A percentile compares a stretch with the other conserved stretches of the same genome.
phyloP scores from a whole-genome alignment of 139 green algal species.

The Closterium sp. region DNA sequence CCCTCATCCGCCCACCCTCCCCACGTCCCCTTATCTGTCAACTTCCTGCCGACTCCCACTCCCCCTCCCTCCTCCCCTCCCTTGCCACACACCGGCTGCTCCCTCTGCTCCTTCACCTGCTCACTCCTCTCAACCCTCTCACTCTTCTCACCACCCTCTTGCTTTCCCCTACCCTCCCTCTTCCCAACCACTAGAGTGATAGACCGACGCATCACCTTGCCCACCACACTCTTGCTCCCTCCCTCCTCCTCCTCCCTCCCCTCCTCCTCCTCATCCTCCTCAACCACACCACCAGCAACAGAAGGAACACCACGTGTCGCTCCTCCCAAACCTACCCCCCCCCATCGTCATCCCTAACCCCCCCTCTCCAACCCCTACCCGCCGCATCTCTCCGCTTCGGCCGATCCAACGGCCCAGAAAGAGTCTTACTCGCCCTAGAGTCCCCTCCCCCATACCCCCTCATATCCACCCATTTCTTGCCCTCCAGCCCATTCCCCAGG shows the following conservation, averaged over 20 bases:
- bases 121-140: neutral
- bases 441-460: neutral
- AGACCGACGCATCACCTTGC: neutral
- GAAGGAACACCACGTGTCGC: too few species aligned
- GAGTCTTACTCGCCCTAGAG: neutral
- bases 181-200: neutral
- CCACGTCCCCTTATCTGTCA: slow-evolving; percentile 1
- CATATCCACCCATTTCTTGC: neutral
- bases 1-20: slow-evolving; percentile 11
- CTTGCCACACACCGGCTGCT: neutral
- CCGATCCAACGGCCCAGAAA: neutral
- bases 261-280: neutral
- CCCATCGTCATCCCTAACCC: neutral
- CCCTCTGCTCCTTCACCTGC: slow-evolving; percentile 11
- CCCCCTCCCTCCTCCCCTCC: slow-evolving; percentile 19
- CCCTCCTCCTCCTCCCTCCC: neutral
- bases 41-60: neutral
- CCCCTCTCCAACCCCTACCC: neutral
- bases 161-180: slow-evolving; percentile 10
- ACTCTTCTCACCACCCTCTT: neutral
- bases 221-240: neutral
- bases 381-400: neutral
- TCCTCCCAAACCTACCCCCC: neutral
- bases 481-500: neutral
- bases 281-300: neutral